These are phyloP conservation scores for Suillus paluster DNA, from an alignment of 768 basidiomycete species.

Conservation along the genomic window DNA sequence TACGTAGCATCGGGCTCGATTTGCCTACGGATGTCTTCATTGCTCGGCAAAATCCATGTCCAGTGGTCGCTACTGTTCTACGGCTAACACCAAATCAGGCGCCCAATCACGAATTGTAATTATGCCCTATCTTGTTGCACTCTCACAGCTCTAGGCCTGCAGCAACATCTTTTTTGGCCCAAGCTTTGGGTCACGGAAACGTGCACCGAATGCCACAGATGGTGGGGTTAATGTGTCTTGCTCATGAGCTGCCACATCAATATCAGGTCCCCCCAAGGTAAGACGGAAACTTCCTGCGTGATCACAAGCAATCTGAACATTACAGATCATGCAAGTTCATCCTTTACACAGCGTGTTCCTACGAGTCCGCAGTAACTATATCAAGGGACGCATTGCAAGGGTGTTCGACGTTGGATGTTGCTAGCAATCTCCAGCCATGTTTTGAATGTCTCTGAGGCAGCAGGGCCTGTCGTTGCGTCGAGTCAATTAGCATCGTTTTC, in stretches of 20 bases:
- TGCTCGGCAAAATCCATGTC: background rate
- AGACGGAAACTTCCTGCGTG: background rate
- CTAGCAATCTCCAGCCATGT: background rate
- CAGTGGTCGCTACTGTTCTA: background rate
- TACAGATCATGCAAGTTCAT: background rate
- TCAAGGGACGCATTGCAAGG: background rate
- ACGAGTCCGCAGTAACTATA: background rate
- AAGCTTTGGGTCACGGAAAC: background rate
- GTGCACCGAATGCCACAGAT: background rate
- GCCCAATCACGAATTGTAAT: no score
- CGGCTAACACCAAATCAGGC: background rate
- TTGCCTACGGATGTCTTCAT: background rate
- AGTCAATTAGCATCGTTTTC: background rate
- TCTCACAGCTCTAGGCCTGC: background rate
- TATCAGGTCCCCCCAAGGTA: background rate
- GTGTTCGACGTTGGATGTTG: background rate
- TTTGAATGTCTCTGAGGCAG: background rate
- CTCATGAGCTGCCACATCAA: background rate
- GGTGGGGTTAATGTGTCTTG: background rate
- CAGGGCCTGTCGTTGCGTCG: background rate
- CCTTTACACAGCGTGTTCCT: background rate
- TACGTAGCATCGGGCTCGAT: background rate
- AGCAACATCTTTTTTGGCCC: background rate
- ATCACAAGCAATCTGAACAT: background rate
- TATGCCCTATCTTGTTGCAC: background rate